phyloP scores from a whole-genome alignment of 257 asterid species.

The Fraxinus americana region DNA sequence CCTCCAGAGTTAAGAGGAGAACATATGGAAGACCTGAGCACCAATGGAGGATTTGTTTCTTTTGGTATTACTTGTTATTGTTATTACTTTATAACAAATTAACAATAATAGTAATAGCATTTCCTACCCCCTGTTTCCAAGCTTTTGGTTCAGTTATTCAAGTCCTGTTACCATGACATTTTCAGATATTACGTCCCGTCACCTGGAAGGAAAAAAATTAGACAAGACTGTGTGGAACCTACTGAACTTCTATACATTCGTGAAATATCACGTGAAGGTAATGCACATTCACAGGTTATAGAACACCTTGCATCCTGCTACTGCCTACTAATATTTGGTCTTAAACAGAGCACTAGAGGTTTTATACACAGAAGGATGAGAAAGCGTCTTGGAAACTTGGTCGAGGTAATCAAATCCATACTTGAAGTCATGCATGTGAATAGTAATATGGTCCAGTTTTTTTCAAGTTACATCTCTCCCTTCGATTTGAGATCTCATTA shows the following conservation, averaged over 20 bases:
- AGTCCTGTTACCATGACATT: constrained; percentile 7
- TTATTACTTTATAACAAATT: neutral
- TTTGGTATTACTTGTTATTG: constrained; percentile 52
- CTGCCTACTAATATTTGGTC: constrained; percentile 21
- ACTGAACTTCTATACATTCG: constrained; percentile 73
- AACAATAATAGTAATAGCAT: neutral
- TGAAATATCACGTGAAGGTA: constrained; percentile 87
- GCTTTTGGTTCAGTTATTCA: neutral
- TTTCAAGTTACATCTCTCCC: neutral
- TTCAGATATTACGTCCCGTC: constrained; percentile 70
- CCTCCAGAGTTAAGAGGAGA: constrained; percentile 92
- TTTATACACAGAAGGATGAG: constrained; percentile 88
- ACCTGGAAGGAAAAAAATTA: constrained; percentile 72
- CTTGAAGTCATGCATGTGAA: neutral
- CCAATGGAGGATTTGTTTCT: constrained; percentile 84
- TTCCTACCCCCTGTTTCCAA: neutral
- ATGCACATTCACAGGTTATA: constrained; percentile 29
- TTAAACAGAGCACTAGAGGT: constrained; percentile 73
- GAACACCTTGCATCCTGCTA: constrained; percentile 11
- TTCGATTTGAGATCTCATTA: neutral
- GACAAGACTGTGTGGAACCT: constrained; percentile 93
- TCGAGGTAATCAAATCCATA: constrained; percentile 54
- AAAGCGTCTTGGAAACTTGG: constrained; percentile 60
- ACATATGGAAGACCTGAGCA: constrained; percentile 77
- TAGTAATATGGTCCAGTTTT: neutral